Evolutionary conservation across 192 early-diverging fungal genomes (phyloP), one percentile per base, ranked within the genome.

Genomic region (Powellomyces hirtus): DNA sequence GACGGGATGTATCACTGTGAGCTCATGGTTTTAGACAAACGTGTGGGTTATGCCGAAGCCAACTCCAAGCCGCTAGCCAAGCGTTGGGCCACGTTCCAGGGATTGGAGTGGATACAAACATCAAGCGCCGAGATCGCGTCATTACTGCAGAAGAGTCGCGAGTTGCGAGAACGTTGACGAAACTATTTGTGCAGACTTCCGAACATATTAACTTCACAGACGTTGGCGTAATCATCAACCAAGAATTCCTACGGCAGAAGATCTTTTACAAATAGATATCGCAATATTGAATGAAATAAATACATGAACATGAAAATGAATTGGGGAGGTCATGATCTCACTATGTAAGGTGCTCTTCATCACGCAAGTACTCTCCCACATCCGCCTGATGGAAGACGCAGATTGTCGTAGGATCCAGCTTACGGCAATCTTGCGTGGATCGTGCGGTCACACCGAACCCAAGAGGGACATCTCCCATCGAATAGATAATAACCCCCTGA

Each of bases 321-420:
- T n/a, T n/a, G n/a, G n/a, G n/a, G n/a, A n/a, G n/a, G n/a, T n/a
- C n/a, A n/a, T n/a, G n/a, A n/a, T n/a, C n/a, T n/a, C 50, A 20
- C 35, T 77, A 81, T 20, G 72, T 70, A 52, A 83, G 45, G 26
- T 73, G 76, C 53, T 84, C 82, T 59, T 84, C 82, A 56, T 80
- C 78, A 45, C 82, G 69, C 40, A 88, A 52, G 76, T 96, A 99
- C 80, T 98, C 95, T 71, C 97, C 97, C 50, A 95, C 89, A 88
- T 99, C 97, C 26, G 97, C 87, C 81, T 99, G 97, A 73, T 98
- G 94, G 82, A 95, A 96, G 46, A 94, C 94, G 51, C 91, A 87
- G 56, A 98, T 93, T 22, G 89, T 91, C 18, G 94, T 98, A 16
- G 97, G 95, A 62, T 98, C 91, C 67, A 97, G 78, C 76, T 95